Evolutionary conservation across 2,329 filamentous ascomycete genomes (phyloP).

Genomic region (Curvularia spicifera): DNA sequence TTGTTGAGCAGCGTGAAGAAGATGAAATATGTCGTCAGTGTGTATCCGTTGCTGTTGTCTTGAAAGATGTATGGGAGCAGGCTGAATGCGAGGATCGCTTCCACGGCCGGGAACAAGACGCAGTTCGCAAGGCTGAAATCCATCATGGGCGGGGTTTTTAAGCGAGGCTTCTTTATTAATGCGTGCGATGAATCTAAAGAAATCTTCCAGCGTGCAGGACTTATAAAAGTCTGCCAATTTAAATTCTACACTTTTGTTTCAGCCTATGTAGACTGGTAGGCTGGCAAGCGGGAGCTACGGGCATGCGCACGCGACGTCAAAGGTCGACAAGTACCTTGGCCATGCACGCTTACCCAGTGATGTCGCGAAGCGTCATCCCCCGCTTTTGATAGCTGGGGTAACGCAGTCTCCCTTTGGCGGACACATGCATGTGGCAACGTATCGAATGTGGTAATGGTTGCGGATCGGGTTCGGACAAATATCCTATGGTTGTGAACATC

Average conservation of each 20-base stretch:
- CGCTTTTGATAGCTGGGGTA: not conserved
- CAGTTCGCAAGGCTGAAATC: conserved; percentile 24
- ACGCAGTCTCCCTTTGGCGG: not conserved
- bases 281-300: not conserved
- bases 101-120: conserved; percentile 25
- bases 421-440: not conserved
- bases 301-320: not conserved
- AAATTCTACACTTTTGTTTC: not conserved
- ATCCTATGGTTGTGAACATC: not conserved
- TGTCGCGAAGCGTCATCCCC: not conserved
- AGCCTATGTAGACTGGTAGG: not conserved
- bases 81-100: conserved; percentile 28
- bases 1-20: conserved; percentile 28
- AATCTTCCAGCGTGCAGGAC: not conserved
- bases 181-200: not conserved
- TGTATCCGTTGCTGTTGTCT: not conserved
- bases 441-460: conserved; percentile 3
- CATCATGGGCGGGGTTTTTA: conserved; percentile 16
- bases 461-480: not conserved
- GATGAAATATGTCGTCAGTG: conserved; percentile 27
- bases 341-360: not conserved
- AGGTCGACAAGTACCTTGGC: not conserved
- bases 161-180: not conserved
- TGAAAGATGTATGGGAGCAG: conserved; percentile 30
- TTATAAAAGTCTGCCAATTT: not conserved